A percentile compares a stretch with the other conserved stretches of the same genome.
These are phyloP conservation scores for Hypseocharis bilobata DNA, from an alignment of 441 rosid species.

Conservation along the genomic window DNA sequence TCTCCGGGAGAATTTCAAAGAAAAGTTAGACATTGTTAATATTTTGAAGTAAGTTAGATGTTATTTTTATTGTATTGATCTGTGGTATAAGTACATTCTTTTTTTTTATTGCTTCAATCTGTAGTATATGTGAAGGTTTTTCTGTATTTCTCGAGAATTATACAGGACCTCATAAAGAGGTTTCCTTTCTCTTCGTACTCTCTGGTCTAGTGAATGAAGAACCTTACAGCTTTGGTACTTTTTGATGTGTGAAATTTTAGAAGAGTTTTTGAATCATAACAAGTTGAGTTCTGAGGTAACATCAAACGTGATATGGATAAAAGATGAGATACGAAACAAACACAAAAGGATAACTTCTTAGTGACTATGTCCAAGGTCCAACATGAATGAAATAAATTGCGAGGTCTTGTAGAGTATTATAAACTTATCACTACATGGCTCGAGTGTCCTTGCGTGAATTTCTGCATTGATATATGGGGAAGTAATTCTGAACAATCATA, in stretches of 20 bases:
- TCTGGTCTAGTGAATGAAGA: not conserved
- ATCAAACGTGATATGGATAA: not conserved
- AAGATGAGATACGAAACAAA: not conserved
- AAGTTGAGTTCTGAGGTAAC: not conserved
- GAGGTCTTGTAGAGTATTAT: too few species aligned
- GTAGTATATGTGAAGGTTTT: too few species aligned
- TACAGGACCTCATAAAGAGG: not conserved
- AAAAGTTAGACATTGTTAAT: slow-evolving; percentile 30
- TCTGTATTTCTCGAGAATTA: too few species aligned
- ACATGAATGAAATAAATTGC: not conserved
- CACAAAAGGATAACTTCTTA: not conserved
- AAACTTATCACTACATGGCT: too few species aligned
- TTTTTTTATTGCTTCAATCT: too few species aligned
- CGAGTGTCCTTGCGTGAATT: too few species aligned
- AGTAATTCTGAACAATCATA: not conserved
- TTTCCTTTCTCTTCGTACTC: not conserved
- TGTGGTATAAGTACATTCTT: too few species aligned
- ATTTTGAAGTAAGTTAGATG: slow-evolving; percentile 52
- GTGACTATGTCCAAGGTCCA: not conserved
- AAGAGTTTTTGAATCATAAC: not conserved
- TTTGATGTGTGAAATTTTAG: not conserved
- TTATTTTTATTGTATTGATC: slow-evolving; percentile 9
- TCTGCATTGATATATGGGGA: not conserved
- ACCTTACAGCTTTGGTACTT: not conserved
- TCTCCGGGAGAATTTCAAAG: slow-evolving; percentile 59